Conservation (phyloP, 768 basidiomycete genomes). For the Amanita pseudoporphyria region DNA sequence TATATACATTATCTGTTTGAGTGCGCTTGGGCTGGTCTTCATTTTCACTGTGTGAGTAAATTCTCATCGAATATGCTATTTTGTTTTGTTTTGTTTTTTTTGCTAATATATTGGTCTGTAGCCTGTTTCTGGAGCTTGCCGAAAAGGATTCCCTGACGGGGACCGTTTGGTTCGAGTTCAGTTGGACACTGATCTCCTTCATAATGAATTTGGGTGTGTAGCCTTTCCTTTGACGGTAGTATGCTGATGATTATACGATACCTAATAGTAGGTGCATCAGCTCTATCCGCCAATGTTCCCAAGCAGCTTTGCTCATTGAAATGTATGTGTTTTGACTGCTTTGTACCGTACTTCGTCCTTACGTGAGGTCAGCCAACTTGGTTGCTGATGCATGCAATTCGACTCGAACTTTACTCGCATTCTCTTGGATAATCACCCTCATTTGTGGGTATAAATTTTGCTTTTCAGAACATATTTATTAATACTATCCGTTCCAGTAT, state of each 20-base stretch:
- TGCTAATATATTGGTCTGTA: constrained; percentile 13
- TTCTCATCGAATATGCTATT: too few relatives aligned
- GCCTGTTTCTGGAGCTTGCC: constrained; percentile 50
- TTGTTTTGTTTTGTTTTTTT: background rate
- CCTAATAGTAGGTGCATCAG: constrained; percentile 39
- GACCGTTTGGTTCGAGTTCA: constrained; percentile 64
- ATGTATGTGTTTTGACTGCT: background rate
- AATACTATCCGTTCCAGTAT: constrained; percentile 28
- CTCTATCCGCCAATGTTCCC: constrained; percentile 32
- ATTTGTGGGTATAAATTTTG: constrained; percentile 24
- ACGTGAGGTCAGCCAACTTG: constrained; percentile 4
- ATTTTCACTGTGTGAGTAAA: constrained; percentile 51
- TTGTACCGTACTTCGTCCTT: background rate
- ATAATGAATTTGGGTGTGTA: constrained; percentile 49
- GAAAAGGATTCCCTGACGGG: constrained; percentile 40
- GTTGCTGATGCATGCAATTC: constrained; percentile 36
- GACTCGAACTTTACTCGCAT: constrained; percentile 43
- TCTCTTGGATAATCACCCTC: constrained; percentile 29
- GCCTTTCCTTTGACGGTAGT: background rate
- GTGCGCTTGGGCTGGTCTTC: constrained; percentile 45
- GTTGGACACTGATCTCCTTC: constrained; percentile 52
- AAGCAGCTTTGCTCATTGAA: constrained; percentile 22
- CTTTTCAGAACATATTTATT: background rate
- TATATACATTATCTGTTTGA: constrained; percentile 49
- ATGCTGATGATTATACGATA: background rate